These are phyloP conservation scores for Diospyros kaki DNA, from an alignment of 148 eudicot species.

Conservation along the genomic window DNA sequence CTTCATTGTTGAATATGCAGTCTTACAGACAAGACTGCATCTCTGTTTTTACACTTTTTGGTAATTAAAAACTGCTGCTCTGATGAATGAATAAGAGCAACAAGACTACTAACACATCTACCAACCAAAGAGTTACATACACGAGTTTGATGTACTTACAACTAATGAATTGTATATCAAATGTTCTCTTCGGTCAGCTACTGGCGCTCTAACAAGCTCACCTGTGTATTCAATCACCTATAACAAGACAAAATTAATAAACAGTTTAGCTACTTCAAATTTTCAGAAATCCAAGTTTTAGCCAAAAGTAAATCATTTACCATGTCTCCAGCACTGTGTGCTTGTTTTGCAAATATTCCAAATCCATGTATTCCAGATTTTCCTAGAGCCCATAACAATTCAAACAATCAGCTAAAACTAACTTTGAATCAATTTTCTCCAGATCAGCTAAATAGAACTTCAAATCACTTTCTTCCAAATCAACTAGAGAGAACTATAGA, in stretches of 20 bases:
- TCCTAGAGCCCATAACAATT: conserved; percentile 38
- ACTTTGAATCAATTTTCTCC: too few relatives aligned
- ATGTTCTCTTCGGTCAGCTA: conserved; percentile 94
- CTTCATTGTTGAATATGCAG: too few relatives aligned
- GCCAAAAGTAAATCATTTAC: conserved; percentile 24
- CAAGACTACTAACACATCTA: not conserved
- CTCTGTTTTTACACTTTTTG: too few relatives aligned
- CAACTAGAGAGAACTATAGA: too few relatives aligned
- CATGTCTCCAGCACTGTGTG: conserved; percentile 97
- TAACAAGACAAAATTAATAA: conserved; percentile 1
- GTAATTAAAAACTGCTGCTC: not conserved
- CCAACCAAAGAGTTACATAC: too few relatives aligned
- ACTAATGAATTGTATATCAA: conserved; percentile 87
- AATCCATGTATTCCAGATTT: conserved; percentile 97
- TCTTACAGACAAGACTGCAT: too few relatives aligned
- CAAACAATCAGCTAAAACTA: not conserved
- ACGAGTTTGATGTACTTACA: conserved; percentile 41
- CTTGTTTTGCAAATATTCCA: conserved; percentile 85
- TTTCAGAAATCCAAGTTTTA: not conserved
- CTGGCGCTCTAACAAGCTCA: conserved; percentile 78
- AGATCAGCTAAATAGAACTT: not conserved
- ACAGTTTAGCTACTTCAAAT: not conserved
- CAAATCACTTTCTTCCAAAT: not conserved
- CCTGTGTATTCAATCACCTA: conserved; percentile 95
- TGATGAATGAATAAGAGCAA: not conserved